Conservation (phyloP, 768 basidiomycete species). For the Auriscalpium microsporum region DNA sequence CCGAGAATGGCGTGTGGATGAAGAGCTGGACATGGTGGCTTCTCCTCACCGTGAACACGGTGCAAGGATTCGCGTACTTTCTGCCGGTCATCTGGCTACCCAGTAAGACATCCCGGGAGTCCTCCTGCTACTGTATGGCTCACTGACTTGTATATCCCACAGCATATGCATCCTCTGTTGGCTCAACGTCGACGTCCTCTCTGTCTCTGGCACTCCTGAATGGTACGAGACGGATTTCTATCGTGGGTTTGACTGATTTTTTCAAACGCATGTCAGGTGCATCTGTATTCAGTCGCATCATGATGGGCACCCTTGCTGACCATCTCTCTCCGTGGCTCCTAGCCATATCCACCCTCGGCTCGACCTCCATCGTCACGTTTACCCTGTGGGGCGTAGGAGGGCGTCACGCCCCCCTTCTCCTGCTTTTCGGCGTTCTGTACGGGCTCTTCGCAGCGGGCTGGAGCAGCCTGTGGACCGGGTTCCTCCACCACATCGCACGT, state of each 20-base stretch:
- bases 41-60: constrained; percentile 17
- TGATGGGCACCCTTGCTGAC: constrained; percentile 17
- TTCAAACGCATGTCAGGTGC: background rate
- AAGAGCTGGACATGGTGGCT: constrained; percentile 19
- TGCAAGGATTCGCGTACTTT: constrained; percentile 20
- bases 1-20: constrained; percentile 12
- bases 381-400: constrained; percentile 25
- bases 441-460: constrained; percentile 26
- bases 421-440: constrained; percentile 22
- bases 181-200: constrained; percentile 8
- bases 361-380: constrained; percentile 21
- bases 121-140: background rate
- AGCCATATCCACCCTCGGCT: constrained; percentile 15
- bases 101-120: constrained; percentile 10
- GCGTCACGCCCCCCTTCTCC: constrained; percentile 17
- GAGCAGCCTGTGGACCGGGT: constrained; percentile 26
- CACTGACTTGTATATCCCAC: background rate
- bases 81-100: constrained; percentile 21
- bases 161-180: constrained; percentile 18
- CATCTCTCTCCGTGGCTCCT: constrained; percentile 16
- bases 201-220: constrained; percentile 17
- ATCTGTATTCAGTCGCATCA: constrained; percentile 11
- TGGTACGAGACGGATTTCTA: constrained; percentile 1
- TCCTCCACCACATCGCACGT: constrained; percentile 18
- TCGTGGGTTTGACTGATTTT: background rate